Conservation (phyloP, 169 alveolate species). For the Babesia caballi region DNA sequence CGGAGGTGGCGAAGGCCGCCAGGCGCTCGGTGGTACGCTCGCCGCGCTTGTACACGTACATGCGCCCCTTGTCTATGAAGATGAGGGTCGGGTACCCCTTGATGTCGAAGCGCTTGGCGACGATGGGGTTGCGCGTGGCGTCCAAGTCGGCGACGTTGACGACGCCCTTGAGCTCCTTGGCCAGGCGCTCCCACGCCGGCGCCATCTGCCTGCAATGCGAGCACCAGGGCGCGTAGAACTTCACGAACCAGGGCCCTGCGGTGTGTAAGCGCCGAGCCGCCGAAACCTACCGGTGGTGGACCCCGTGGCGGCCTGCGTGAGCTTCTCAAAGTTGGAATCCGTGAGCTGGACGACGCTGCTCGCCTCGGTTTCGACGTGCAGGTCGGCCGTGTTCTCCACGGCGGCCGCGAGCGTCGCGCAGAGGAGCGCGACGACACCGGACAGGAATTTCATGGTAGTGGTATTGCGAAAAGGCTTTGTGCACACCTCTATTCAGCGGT, state of each 20-base stretch:
- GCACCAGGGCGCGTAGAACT: conserved; percentile 93
- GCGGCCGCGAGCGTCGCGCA: background rate
- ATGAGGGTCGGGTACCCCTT: conserved; percentile 95
- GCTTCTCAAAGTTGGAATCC: conserved; percentile 68
- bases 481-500: no score
- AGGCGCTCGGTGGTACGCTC: conserved; percentile 71
- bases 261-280: background rate
- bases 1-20: conserved; percentile 58
- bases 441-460: background rate
- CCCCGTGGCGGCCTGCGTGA: conserved; percentile 73
- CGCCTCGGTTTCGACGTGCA: conserved; percentile 22
- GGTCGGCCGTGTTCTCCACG: conserved; percentile 1
- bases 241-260: conserved; percentile 86
- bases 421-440: background rate
- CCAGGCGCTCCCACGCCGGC: conserved; percentile 92
- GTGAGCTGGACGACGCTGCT: conserved; percentile 58
- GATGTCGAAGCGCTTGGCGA: conserved; percentile 80
- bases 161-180: conserved; percentile 81
- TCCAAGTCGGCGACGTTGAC: conserved; percentile 81
- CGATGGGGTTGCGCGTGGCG: conserved; percentile 74
- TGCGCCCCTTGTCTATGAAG: conserved; percentile 88
- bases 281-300: conserved; percentile 64
- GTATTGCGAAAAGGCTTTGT: background rate
- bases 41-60: conserved; percentile 77
- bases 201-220: conserved; percentile 85